Conservation (phyloP, 23 red algal genomes). For the Gracilaria domingensis region DNA sequence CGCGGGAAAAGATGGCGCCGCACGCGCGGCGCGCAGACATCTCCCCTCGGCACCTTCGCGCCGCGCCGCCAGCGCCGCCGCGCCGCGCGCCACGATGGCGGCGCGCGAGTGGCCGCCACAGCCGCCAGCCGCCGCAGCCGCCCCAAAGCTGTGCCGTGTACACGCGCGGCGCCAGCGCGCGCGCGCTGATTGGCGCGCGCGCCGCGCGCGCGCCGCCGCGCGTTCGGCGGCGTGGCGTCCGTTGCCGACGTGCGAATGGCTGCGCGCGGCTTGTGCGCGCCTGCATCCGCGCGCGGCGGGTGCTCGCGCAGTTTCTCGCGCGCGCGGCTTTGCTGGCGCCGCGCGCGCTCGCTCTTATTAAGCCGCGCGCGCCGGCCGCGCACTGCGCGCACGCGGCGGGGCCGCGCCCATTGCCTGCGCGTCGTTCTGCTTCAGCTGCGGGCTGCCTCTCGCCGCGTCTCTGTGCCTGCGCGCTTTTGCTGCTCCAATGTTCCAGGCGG, state of each 20-base stretch:
- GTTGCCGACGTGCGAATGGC: neutral
- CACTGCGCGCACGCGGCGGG: neutral
- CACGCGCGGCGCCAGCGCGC: too few relatives aligned
- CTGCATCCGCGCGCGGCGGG: neutral
- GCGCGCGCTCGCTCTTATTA: too few relatives aligned
- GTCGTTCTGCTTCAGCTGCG: too few relatives aligned
- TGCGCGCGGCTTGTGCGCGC: neutral
- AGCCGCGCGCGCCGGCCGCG: neutral
- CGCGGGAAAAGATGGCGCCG: too few relatives aligned
- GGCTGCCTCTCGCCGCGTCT: neutral
- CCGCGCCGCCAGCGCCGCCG: too few relatives aligned
- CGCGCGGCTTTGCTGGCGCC: too few relatives aligned
- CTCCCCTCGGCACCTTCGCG: too few relatives aligned
- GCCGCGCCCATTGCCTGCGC: too few relatives aligned
- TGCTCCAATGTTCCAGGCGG: neutral
- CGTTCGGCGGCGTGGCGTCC: neutral
- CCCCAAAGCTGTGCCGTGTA: too few relatives aligned
- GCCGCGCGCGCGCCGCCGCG: neutral
- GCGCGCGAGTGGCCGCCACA: neutral
- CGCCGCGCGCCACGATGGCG: neutral
- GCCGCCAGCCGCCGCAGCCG: too few relatives aligned
- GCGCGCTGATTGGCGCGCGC: neutral
- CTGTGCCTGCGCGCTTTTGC: neutral
- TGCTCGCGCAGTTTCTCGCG: neutral
- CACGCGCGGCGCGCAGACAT: too few relatives aligned